phyloP scores from a whole-genome alignment of 331 rosid species.

The Acacia pycnantha region DNA sequence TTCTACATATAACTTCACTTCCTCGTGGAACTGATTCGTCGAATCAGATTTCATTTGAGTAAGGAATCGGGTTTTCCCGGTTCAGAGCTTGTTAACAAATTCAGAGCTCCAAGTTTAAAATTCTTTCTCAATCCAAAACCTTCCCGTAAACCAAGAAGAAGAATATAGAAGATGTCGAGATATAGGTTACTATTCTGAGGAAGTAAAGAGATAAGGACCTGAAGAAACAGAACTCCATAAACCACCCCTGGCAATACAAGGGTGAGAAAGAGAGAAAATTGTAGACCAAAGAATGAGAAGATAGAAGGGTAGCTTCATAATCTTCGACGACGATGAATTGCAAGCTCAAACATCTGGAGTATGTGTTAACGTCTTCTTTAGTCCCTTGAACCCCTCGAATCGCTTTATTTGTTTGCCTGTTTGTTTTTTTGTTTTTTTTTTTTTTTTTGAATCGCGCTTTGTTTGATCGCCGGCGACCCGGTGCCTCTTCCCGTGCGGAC shows the following conservation, averaged over 20 bases:
- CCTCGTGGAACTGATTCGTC: neutral
- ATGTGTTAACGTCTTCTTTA: neutral
- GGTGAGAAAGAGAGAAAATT: constrained; percentile 33
- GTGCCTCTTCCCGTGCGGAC: neutral
- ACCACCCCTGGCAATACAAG: constrained; percentile 53
- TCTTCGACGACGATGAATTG: constrained; percentile 11
- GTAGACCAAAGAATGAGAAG: constrained; percentile 38
- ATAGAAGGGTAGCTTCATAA: constrained; percentile 36
- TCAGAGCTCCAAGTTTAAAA: constrained; percentile 5
- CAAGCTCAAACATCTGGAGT: neutral
- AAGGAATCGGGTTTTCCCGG: neutral
- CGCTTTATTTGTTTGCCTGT: neutral
- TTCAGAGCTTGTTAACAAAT: neutral
- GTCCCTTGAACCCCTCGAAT: neutral
- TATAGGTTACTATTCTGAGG: neutral
- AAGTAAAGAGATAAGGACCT: constrained; percentile 40
- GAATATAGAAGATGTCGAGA: neutral
- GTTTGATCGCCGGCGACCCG: neutral
- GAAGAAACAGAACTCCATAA: constrained; percentile 28
- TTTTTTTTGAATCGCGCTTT: neutral
- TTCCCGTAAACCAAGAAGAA: neutral
- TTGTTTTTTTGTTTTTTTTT: too few species aligned
- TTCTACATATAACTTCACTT: neutral
- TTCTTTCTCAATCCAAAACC: neutral
- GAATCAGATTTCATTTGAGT: constrained; percentile 1